These are phyloP conservation scores for Chenopodium quinoa DNA, from an alignment of 148 eudicot genomes.

Conservation along the genomic window DNA sequence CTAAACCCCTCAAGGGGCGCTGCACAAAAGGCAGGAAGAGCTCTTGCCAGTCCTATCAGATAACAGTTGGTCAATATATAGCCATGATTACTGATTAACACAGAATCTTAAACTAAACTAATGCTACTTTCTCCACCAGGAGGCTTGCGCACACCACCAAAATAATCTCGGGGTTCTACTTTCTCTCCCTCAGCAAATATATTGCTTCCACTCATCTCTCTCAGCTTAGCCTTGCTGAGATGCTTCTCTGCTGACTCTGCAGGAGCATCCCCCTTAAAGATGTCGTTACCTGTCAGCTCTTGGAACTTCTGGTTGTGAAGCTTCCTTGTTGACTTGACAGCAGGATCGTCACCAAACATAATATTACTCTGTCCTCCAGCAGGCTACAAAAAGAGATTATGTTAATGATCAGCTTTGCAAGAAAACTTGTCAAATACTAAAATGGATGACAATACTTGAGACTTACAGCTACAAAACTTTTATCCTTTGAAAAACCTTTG, in stretches of 20 bases:
- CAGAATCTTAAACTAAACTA: constrained; percentile 49
- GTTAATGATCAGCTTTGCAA: neutral
- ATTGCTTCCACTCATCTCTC: constrained; percentile 84
- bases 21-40: neutral
- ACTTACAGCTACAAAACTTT: neutral
- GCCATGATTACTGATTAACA: neutral
- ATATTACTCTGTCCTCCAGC: constrained; percentile 94
- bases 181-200: constrained; percentile 79
- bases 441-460: neutral
- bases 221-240: constrained; percentile 76
- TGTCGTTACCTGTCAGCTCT: constrained; percentile 83
- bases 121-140: constrained; percentile 98
- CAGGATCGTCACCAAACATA: constrained; percentile 73
- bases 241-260: constrained; percentile 77
- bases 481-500: neutral
- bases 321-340: constrained; percentile 59
- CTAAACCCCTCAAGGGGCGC: constrained; percentile 19
- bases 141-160: constrained; percentile 86
- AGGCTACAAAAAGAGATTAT: constrained; percentile 45
- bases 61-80: constrained; percentile 14
- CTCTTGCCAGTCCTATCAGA: constrained; percentile 3
- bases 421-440: neutral
- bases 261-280: constrained; percentile 81
- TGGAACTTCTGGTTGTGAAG: constrained; percentile 83
- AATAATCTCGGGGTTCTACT: constrained; percentile 64